Base-by-base conservation (phyloP, 2,329 filamentous ascomycete species). In the Elsinoe australis region DNA sequence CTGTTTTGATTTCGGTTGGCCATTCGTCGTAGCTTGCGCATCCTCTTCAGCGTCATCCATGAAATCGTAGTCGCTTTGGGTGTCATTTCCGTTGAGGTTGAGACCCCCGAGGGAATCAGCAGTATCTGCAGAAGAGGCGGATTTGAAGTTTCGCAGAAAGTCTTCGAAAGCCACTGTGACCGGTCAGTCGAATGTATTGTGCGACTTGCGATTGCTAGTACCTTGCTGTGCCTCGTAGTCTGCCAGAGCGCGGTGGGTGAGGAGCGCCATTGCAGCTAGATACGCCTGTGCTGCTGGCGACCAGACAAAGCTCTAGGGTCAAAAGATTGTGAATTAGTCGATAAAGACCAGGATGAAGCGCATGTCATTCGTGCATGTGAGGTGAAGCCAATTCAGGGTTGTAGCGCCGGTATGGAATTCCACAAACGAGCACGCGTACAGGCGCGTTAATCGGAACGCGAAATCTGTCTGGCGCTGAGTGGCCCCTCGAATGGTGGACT, bases 261-360 rank as follows among this genome's bases (percentile, higher is more conserved):
- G 78, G 62, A 95, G 84, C 75, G 88, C 84, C 90, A 95, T 95
- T n/a, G n/a, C n/a, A n/a, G n/a, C n/a, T n/a, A n/a, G n/a, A n/a
- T n/a, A n/a, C n/a, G n/a, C n/a, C n/a, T n/a, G n/a, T n/a, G n/a
- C n/a, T n/a, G n/a, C n/a, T n/a, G n/a, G n/a, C n/a, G n/a, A n/a
- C n/a, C n/a, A n/a, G n/a, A n/a, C n/a, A n/a, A n/a, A n/a, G n/a
- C n/a, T n/a, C n/a, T n/a, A n/a, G n/a, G n/a, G n/a, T n/a, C n/a
- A n/a, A n/a, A n/a, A n/a, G n/a, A n/a, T n/a, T n/a, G n/a, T n/a
- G n/a, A n/a, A n/a, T n/a, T n/a, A n/a, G n/a, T n/a, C n/a, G n/a
- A n/a, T n/a, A n/a, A n/a, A n/a, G n/a, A n/a, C n/a, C n/a, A n/a
- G n/a, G n/a, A n/a, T n/a, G n/a, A n/a, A n/a, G n/a, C n/a, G n/a